phyloP scores from a whole-genome alignment of 352 stramenopile genomes.

The Phytophthora tentaculata region DNA sequence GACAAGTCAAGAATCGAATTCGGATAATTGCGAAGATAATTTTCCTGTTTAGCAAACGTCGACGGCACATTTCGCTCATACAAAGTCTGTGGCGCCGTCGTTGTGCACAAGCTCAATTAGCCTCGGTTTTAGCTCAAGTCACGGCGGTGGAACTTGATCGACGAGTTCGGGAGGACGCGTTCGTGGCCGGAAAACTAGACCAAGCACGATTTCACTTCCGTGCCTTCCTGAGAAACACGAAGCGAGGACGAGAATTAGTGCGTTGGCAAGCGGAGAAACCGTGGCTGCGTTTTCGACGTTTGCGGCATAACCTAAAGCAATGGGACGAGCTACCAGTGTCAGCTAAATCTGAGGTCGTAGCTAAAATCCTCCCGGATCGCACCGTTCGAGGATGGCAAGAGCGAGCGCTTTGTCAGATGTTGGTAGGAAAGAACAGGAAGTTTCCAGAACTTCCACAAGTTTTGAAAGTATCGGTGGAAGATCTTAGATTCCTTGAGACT shows the following conservation, averaged over 20 bases:
- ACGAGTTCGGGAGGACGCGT: conserved; percentile 31
- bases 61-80: conserved; percentile 31
- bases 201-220: conserved; percentile 12
- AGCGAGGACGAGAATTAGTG: conserved; percentile 26
- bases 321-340: conserved; percentile 18
- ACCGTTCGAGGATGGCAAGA: conserved; percentile 20
- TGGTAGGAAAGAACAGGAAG: conserved; percentile 17
- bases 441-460: conserved; percentile 11
- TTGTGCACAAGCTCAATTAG: conserved; percentile 20
- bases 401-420: conserved; percentile 32
- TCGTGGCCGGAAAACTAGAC: conserved; percentile 17
- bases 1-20: conserved; percentile 26
- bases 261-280: conserved; percentile 34
- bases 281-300: conserved; percentile 33
- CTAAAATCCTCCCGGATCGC: conserved; percentile 11
- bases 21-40: conserved; percentile 26
- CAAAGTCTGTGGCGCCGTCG: conserved; percentile 41
- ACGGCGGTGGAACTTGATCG: conserved; percentile 13
- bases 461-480: conserved; percentile 15
- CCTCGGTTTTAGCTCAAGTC: conserved; percentile 4
- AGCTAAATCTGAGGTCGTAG: conserved; percentile 7
- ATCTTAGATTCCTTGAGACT: conserved; percentile 14
- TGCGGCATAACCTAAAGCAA: conserved; percentile 11
- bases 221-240: conserved; percentile 26
- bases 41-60: conserved; percentile 25